phyloP scores from a whole-genome alignment of 352 stramenopile genomes.

The Thraustochytrium sp. region DNA sequence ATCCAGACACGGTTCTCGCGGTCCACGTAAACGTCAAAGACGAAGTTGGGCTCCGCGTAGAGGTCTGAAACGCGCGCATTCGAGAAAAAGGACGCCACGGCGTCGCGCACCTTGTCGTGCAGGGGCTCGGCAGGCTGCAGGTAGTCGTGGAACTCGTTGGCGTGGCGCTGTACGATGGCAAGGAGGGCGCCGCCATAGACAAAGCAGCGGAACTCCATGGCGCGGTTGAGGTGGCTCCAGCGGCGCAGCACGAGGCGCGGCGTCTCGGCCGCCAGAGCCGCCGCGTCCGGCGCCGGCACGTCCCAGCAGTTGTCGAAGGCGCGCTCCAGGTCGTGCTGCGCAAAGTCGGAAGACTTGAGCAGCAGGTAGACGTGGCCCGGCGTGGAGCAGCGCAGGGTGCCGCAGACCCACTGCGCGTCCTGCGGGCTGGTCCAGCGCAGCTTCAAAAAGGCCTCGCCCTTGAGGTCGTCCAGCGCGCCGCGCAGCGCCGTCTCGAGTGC shows the following conservation, averaged over 20 bases:
- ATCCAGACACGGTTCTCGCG: conserved; percentile 22
- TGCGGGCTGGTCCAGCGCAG: conserved; percentile 31
- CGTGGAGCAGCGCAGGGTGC: conserved; percentile 20
- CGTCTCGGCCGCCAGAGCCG: neutral
- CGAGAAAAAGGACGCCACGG: conserved; percentile 14
- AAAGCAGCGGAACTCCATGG: conserved; percentile 38
- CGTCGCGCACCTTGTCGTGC: neutral
- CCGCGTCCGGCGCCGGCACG: neutral
- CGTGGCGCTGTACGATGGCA: conserved; percentile 7
- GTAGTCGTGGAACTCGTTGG: conserved; percentile 12
- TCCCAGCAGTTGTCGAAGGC: conserved; percentile 25
- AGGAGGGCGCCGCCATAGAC: neutral
- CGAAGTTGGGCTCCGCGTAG: conserved; percentile 2
- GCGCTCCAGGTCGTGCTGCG: conserved; percentile 32
- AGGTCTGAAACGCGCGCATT: neutral
- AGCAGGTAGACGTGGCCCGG: conserved; percentile 25
- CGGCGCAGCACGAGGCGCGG: neutral
- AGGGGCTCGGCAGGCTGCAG: neutral
- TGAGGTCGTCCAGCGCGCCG: neutral
- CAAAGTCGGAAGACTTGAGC: conserved; percentile 39
- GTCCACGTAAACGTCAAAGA: conserved; percentile 37
- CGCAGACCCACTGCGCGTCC: conserved; percentile 30
- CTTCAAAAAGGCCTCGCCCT: conserved; percentile 32
- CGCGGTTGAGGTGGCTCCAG: conserved; percentile 35
- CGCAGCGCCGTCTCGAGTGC: neutral